Base-by-base conservation (phyloP, 345 rosid genomes). In the Conringia planisiliqua region DNA sequence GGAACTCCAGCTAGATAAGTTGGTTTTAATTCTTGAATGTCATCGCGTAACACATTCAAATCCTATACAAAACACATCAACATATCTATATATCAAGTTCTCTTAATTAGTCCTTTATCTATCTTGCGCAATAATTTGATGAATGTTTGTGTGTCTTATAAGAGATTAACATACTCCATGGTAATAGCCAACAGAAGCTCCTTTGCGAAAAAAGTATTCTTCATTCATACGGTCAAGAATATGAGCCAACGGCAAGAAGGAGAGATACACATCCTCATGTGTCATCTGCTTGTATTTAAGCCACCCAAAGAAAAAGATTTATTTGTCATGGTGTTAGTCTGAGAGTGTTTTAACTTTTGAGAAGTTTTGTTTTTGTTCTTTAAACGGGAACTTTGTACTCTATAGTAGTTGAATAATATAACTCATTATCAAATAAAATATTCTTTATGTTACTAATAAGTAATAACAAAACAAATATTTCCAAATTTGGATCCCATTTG, bases 201-300 rank as follows among this genome's bases (percentile, higher is more conserved):
- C 99, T 74, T 81, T 95, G 40, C 83, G 76, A 71, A 91, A 85
- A 77, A 95, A 92, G 54, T 86, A 90, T 81, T 95, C 97, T 74
- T 95, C 97, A 50, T 88, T 86, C 81, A 62, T 46, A 27, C 99
- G 97, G 71, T 95, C 99, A 55, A 95, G 90, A 55, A 87, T 78
- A 78, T 95, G 99, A 74, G 99, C 97, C 64, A 95, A 90, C 3
- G 99, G 99, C 62, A 94, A 78, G 82, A 95, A 95, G 17, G 97
- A 95, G 61, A 95, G 84, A 76, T 91, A 95, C 43, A 90, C 96
- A 68, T 95, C 97, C 29, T 91, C 89, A 42, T 67, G 82, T 18
- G 97, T 90, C 97, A 95, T 91, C 97, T 95, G 73, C 70, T 39
- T 57, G 22, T 55, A 36, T 35, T 68, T 17, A 35, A 62, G 30